Conservation (phyloP, 352 stramenopile genomes). For the Globisporangium emineosum region DNA sequence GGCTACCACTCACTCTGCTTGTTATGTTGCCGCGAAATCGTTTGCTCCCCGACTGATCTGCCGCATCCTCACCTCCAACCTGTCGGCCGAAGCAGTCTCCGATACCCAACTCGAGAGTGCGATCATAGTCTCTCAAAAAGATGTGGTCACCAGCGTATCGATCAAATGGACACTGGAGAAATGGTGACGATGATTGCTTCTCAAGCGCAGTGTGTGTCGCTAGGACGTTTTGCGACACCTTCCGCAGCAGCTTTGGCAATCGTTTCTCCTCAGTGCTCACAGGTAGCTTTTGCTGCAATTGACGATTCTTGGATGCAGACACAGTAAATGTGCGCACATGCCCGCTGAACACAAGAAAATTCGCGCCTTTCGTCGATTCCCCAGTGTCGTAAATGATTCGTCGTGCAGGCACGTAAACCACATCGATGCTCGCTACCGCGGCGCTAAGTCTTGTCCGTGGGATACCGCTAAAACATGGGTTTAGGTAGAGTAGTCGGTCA, state of each 20-base stretch:
- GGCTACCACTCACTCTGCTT: neutral
- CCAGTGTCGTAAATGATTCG: constrained; percentile 28
- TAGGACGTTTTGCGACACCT: constrained; percentile 1
- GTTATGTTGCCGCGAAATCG: neutral
- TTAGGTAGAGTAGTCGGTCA: constrained; percentile 22
- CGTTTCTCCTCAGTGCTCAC: constrained; percentile 10
- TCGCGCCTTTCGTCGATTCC: constrained; percentile 17
- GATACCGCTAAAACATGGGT: constrained; percentile 22
- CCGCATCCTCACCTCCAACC: constrained; percentile 3
- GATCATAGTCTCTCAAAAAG: constrained; percentile 32
- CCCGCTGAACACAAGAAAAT: constrained; percentile 24
- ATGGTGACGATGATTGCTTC: neutral
- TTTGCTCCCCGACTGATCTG: neutral
- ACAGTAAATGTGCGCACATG: constrained; percentile 18
- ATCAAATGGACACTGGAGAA: constrained; percentile 16
- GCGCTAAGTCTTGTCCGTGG: constrained; percentile 18
- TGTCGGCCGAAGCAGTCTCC: constrained; percentile 28
- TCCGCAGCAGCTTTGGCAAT: constrained; percentile 10
- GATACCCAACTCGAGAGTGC: constrained; percentile 19
- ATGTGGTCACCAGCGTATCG: constrained; percentile 28
- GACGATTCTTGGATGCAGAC: constrained; percentile 9
- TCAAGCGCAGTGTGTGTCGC: constrained; percentile 7
- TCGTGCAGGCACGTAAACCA: constrained; percentile 20
- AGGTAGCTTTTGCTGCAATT: neutral
- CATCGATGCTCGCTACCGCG: constrained; percentile 13